Evolutionary conservation across 352 stramenopile species (phyloP), one percentile per base, ranked within the genome.

Genomic region (Phytophthora rubi): DNA sequence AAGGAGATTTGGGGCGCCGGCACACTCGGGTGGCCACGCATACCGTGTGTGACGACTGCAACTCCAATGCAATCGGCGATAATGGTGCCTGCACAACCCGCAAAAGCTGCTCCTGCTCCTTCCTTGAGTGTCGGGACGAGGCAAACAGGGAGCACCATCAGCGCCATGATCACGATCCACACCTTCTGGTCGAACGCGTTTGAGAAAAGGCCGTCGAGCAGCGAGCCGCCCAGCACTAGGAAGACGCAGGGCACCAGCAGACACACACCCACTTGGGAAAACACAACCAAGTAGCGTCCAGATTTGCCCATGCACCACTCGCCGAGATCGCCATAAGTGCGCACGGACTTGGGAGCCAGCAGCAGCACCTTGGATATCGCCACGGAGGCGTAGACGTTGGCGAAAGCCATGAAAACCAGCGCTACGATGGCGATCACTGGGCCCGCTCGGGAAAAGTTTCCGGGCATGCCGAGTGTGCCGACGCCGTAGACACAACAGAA

Each of bases 291-390:
- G 33, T 71, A 88, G 7, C 80, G 62, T 2, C 76, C 78, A 28
- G 49, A 15, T n/a, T 75, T 76, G 23, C 78, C 80, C 59, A 86
- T 72, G 51, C 65, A 70, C 72, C 79, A 88, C 49, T 88, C 77
- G 62, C 80, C 80, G n/a, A 88, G 62, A 53, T 88, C 80, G 7
- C 75, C 73, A 42, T 71, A 84, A 30, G 80, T 88, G 49, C 76
- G 75, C 16, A 86, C 74, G 33, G 58, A 61, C 26, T 59, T 60
- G 16, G 80, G 80, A 21, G 80, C 80, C 8, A 73, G 51, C 37
- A 87, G 73, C 60, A 87, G 52, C n/a, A 81, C 66, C 57, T 82
- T 88, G 55, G 75, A 80, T 49, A 68, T 59, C 21, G 30, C 54
- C 10, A 85, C 52, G 28, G 73, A 79, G 23, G 79, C 70, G 53